A percentile compares a stretch with the other conserved stretches of the same genome.
Conservation (phyloP, 352 stramenopile genomes). For the Globisporangium nunn region DNA sequence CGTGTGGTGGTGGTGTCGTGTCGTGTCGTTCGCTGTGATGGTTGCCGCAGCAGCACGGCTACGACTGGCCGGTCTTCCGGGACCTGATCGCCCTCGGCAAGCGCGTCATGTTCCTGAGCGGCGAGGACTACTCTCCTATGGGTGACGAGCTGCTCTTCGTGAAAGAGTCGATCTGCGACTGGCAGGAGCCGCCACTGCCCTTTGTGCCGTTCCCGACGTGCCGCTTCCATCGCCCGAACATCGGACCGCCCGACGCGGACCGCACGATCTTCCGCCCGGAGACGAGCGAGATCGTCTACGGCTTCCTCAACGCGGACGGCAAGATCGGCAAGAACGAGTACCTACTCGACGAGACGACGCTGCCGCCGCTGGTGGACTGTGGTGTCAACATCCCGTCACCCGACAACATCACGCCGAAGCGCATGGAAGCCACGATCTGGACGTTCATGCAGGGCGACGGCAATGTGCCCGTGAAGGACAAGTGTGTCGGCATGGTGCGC, state of each 20-base stretch:
- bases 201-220: slow-evolving; percentile 60
- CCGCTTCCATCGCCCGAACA: slow-evolving; percentile 32
- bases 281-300: slow-evolving; percentile 83
- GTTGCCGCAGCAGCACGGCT: slow-evolving; percentile 20
- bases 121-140: slow-evolving; percentile 51
- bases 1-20: neutral
- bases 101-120: slow-evolving; percentile 75
- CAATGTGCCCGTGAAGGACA: slow-evolving; percentile 19
- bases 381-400: slow-evolving; percentile 75
- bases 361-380: slow-evolving; percentile 59
- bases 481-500: slow-evolving; percentile 50
- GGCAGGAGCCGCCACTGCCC: slow-evolving; percentile 60
- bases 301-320: slow-evolving; percentile 71
- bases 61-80: slow-evolving; percentile 58
- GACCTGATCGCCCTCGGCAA: slow-evolving; percentile 55
- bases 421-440: slow-evolving; percentile 77
- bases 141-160: slow-evolving; percentile 73
- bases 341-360: slow-evolving; percentile 55
- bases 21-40: neutral
- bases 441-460: slow-evolving; percentile 19
- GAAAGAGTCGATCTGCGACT: slow-evolving; percentile 69
- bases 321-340: slow-evolving; percentile 61
- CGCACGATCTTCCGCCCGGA: slow-evolving; percentile 72
- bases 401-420: slow-evolving; percentile 78
- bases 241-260: slow-evolving; percentile 32